Conservation (phyloP, 1,139 yeast genomes). For the Suhomyces bolitotheri region DNA sequence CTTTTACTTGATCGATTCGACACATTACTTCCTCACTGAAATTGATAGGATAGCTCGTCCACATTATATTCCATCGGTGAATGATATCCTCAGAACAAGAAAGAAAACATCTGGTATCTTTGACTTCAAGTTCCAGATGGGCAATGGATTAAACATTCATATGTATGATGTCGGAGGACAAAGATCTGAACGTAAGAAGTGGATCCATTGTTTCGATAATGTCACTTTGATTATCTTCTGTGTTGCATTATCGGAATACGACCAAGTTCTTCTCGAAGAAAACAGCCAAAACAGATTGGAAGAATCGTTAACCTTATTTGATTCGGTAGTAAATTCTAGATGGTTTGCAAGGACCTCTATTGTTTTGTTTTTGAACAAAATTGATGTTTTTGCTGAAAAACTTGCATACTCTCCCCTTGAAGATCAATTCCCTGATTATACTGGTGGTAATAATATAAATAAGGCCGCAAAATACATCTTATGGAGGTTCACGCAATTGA, state of each 20-base stretch:
- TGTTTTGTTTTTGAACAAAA: slow-evolving; percentile 82
- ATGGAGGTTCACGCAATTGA: slow-evolving; percentile 87
- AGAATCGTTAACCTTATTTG: slow-evolving; percentile 82
- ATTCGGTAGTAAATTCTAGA: slow-evolving; percentile 88
- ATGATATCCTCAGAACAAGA: slow-evolving; percentile 83
- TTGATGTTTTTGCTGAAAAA: slow-evolving; percentile 87
- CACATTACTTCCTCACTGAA: slow-evolving; percentile 74
- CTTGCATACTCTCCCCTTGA: slow-evolving; percentile 80
- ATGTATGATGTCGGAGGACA: slow-evolving; percentile 95
- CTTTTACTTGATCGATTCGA: slow-evolving; percentile 86
- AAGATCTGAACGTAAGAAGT: slow-evolving; percentile 86
- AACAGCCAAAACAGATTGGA: slow-evolving; percentile 77
- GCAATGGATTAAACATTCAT: slow-evolving; percentile 68
- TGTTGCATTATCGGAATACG: slow-evolving; percentile 88
- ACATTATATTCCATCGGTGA: slow-evolving; percentile 68
- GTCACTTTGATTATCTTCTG: slow-evolving; percentile 88
- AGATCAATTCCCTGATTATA: slow-evolving; percentile 83
- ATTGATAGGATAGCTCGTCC: slow-evolving; percentile 60
- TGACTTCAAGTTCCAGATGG: slow-evolving; percentile 79
- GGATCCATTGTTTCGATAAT: slow-evolving; percentile 95
- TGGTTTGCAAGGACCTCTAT: slow-evolving; percentile 90
- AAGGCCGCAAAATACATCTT: slow-evolving; percentile 93
- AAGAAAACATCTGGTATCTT: slow-evolving; percentile 92
- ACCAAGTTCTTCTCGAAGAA: slow-evolving; percentile 82
- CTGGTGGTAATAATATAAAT: slow-evolving; percentile 83